Evolutionary conservation across 805 yeast species (phyloP), one percentile per base, ranked within the genome.

Genomic region (Ogataea sp.): DNA sequence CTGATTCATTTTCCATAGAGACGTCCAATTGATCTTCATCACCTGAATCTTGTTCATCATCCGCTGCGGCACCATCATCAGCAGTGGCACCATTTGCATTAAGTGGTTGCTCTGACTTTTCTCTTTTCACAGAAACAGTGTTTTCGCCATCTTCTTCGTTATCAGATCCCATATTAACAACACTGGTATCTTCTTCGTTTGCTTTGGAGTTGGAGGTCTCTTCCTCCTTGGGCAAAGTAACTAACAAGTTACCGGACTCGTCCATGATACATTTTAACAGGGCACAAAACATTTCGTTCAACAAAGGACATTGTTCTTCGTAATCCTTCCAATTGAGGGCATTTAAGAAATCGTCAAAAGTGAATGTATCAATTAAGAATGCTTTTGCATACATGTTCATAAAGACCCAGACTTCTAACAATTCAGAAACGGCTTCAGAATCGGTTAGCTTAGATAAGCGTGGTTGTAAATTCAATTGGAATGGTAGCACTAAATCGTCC

Each of bases 281-380:
- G 3, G 81, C 71, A 56, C 89, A 79, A 63, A 80, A 83, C 6
- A 85, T 68, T 56, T 81, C 90, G 47, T 77, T 73, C 25, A 84
- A 52, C 27, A 82, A 53, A 10, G 61, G 66, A 48, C 83, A 75
- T 29, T 74, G 58, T 2, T 69, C 67, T 4, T 60, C 58, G 2
- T 61, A 58, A 28, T 66, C 64, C 23, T 64, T 62, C 72, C 79
- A 65, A 29, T 64, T 62, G 61, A 81, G 55, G 10, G 76, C 79
- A 39, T 75, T 73, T 7, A 81, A 53, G 50, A 75, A 83, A 47
- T 82, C 94, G 59, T 86, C 96, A 61, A 83, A 84, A 0, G 90
- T 80, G 49, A 84, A 80, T 0, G 82, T 72, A 50, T 81, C 87
- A n/a, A 87, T 59, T 5, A 70, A 53, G 25, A 86, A 61, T 1